Conservation (phyloP, 2,329 filamentous ascomycete genomes). For the Mollisia scopiformis region DNA sequence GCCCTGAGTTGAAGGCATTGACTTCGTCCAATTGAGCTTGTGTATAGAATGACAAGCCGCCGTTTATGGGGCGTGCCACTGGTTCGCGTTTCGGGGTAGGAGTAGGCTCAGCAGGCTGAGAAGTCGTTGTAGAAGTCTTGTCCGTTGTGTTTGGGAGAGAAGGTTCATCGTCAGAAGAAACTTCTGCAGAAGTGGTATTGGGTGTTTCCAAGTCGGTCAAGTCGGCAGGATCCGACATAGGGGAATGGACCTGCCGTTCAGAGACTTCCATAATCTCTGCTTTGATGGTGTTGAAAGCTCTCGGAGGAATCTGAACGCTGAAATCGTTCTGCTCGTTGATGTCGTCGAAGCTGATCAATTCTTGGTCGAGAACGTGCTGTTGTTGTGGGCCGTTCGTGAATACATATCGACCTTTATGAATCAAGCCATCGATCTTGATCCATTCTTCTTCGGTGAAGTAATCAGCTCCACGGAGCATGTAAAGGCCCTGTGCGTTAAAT, state of each 20-base stretch:
- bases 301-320: conserved; percentile 3
- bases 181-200: conserved; percentile 20
- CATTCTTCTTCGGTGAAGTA: conserved; percentile 37
- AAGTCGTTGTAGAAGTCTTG: background rate
- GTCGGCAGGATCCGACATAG: conserved; percentile 10
- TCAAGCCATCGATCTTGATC: conserved; percentile 31
- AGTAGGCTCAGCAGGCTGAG: background rate
- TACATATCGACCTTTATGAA: conserved; percentile 35
- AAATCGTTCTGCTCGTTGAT: conserved; percentile 6
- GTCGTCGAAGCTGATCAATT: conserved; percentile 27
- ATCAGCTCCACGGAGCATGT: conserved; percentile 31
- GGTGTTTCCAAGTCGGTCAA: conserved; percentile 10
- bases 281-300: conserved; percentile 7
- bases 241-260: conserved; percentile 12
- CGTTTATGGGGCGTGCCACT: conserved; percentile 5
- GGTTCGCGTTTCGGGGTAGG: conserved; percentile 11
- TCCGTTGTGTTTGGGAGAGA: background rate
- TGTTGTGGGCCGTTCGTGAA: conserved; percentile 29
- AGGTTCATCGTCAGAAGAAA: conserved; percentile 19
- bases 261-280: conserved; percentile 1
- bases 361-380: conserved; percentile 22
- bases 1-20: conserved; percentile 22
- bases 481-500: conserved; percentile 23
- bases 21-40: conserved; percentile 28
- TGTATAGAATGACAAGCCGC: conserved; percentile 22